phyloP scores from a whole-genome alignment of 1,284 basidiomycete genomes.

The Moesziomyces globuligerus region DNA sequence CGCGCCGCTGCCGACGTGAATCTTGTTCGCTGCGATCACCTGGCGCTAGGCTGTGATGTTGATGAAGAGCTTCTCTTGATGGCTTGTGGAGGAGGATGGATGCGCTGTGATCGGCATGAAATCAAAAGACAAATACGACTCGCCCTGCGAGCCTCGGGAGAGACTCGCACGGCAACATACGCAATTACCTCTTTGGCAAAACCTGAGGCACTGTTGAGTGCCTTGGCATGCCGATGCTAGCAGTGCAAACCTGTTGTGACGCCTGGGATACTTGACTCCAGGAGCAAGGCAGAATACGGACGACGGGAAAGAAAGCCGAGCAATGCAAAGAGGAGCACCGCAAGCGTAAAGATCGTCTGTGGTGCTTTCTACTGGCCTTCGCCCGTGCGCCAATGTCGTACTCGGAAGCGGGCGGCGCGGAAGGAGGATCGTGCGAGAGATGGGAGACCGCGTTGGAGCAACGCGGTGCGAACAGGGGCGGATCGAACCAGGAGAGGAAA shows the following conservation, averaged over 20 bases:
- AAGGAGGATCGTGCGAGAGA: conserved; percentile 4
- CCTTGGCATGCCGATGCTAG: conserved; percentile 29
- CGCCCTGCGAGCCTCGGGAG: conserved; percentile 2
- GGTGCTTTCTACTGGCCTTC: neutral
- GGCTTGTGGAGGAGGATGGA: conserved; percentile 8
- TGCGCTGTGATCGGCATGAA: conserved; percentile 34
- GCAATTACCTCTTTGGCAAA: conserved; percentile 40
- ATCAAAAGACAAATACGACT: conserved; percentile 22
- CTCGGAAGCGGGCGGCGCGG: neutral
- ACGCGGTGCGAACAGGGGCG: conserved; percentile 1
- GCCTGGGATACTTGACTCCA: neutral
- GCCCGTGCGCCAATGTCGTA: neutral
- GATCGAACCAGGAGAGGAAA: conserved; percentile 1
- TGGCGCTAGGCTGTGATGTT: conserved; percentile 5
- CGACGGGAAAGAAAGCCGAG: neutral
- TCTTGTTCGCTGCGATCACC: neutral
- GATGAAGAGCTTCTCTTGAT: conserved; percentile 37
- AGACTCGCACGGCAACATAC: conserved; percentile 8
- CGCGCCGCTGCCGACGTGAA: neutral
- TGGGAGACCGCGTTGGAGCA: too few relatives aligned
- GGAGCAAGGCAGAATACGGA: neutral
- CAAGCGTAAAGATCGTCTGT: neutral
- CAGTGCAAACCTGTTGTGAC: conserved; percentile 9
- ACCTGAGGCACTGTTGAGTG: conserved; percentile 43
- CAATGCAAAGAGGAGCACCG: neutral